phyloP scores from a whole-genome alignment of 108 stramenopile species.

The Aurantiochytrium sp. region DNA sequence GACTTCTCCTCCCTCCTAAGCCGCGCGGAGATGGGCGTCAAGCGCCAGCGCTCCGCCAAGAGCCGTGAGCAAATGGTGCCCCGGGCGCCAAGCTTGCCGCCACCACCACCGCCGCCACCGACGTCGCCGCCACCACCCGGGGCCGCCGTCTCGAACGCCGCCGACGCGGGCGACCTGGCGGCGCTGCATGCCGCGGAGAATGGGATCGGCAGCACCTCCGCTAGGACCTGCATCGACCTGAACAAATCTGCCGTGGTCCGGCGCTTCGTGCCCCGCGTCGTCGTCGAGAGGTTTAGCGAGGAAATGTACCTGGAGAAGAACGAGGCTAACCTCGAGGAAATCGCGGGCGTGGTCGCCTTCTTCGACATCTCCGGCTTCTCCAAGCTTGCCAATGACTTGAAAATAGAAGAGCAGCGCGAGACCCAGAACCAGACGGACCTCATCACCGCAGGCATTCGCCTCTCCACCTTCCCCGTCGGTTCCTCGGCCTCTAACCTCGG shows the following conservation, averaged over 20 bases:
- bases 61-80: not conserved
- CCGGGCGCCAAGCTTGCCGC: not conserved
- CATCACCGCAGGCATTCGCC: not conserved
- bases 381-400: not conserved
- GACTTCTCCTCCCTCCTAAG: no score
- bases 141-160: not conserved
- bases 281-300: not conserved
- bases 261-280: not conserved
- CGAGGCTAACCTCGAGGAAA: not conserved
- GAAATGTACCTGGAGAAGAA: not conserved
- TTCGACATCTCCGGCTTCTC: not conserved
- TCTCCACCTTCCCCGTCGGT: not conserved
- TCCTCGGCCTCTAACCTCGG: not conserved
- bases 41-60: not conserved
- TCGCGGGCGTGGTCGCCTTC: not conserved
- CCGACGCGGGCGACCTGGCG: not conserved
- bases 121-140: not conserved
- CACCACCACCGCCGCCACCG: not conserved
- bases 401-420: not conserved
- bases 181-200: not conserved
- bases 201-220: not conserved
- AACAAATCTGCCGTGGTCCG: not conserved
- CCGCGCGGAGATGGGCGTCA: conserved; percentile 10
- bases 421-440: not conserved
- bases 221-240: not conserved